These are phyloP conservation scores for Beauveria australis DNA, from an alignment of 2,329 filamentous ascomycete species.

Conservation along the genomic window DNA sequence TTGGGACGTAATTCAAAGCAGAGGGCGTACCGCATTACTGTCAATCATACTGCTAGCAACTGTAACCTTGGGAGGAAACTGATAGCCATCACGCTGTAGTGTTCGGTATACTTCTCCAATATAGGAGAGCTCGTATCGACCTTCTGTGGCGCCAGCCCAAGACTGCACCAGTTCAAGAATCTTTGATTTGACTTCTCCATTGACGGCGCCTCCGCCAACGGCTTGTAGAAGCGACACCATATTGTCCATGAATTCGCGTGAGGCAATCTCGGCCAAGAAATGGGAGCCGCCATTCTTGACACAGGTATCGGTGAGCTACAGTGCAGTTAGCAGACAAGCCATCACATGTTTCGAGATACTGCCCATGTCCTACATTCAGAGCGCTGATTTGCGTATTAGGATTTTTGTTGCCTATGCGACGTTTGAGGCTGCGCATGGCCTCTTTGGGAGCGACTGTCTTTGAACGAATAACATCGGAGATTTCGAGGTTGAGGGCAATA, in stretches of 20 bases:
- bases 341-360: background rate
- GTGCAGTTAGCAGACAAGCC: background rate
- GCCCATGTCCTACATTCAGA: conserved; percentile 56
- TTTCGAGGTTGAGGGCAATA: conserved; percentile 94
- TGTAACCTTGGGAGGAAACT: conserved; percentile 77
- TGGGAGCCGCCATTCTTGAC: conserved; percentile 97
- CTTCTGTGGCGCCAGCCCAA: conserved; percentile 86
- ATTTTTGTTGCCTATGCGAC: conserved; percentile 92
- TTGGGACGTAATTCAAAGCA: background rate
- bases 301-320: conserved; percentile 89
- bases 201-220: conserved; percentile 64
- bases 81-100: conserved; percentile 76
- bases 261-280: conserved; percentile 91
- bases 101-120: conserved; percentile 80
- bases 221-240: conserved; percentile 82
- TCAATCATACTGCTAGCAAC: conserved; percentile 98
- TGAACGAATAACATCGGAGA: conserved; percentile 93
- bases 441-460: conserved; percentile 97
- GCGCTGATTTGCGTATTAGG: conserved; percentile 93
- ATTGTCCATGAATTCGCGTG: conserved; percentile 97
- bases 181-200: conserved; percentile 78
- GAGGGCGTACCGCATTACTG: conserved; percentile 64
- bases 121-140: conserved; percentile 73
- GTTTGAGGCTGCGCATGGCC: conserved; percentile 93
- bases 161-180: conserved; percentile 90